These are phyloP conservation scores for Xylariaceae sp. DNA, from an alignment of 2,329 filamentous ascomycete genomes.

Conservation along the genomic window DNA sequence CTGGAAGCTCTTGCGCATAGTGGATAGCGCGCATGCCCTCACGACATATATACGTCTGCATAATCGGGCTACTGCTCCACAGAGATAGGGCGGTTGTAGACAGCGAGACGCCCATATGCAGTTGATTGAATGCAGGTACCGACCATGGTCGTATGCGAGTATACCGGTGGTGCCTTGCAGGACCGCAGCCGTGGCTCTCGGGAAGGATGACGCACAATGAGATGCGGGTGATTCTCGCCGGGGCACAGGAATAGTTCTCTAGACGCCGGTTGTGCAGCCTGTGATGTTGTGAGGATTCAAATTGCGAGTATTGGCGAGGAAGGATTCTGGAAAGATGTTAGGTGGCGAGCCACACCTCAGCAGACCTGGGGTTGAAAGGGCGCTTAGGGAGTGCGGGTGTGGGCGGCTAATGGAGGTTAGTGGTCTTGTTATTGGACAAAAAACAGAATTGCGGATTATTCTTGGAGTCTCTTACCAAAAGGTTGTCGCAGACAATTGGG, in stretches of 20 bases:
- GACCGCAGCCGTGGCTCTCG: slow-evolving; percentile 30
- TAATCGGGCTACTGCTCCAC: slow-evolving; percentile 15
- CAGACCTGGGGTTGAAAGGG: slow-evolving; percentile 23
- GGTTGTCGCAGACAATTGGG: not conserved
- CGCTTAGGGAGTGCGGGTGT: slow-evolving; percentile 32
- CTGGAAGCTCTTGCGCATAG: slow-evolving; percentile 27
- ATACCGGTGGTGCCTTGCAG: slow-evolving; percentile 34
- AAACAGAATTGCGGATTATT: not conserved
- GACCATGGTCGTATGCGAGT: slow-evolving; percentile 21
- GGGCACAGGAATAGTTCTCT: slow-evolving; percentile 27
- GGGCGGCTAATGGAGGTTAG: slow-evolving; percentile 36
- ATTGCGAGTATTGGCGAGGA: slow-evolving; percentile 25
- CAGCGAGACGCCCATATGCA: slow-evolving; percentile 36
- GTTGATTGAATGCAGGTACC: slow-evolving; percentile 27
- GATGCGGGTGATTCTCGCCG: slow-evolving; percentile 32
- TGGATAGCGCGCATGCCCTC: slow-evolving; percentile 13
- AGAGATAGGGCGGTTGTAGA: slow-evolving; percentile 16
- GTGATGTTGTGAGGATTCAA: slow-evolving; percentile 25
- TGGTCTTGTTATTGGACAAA: slow-evolving; percentile 30
- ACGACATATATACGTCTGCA: slow-evolving; percentile 14
- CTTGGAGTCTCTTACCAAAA: slow-evolving; percentile 8
- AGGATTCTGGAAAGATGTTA: slow-evolving; percentile 35
- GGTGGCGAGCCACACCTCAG: slow-evolving; percentile 24
- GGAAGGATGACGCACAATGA: slow-evolving; percentile 30
- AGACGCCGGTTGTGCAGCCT: slow-evolving; percentile 30